phyloP scores from a whole-genome alignment of 2,329 filamentous ascomycete genomes.

The Penicillium rolfsii region DNA sequence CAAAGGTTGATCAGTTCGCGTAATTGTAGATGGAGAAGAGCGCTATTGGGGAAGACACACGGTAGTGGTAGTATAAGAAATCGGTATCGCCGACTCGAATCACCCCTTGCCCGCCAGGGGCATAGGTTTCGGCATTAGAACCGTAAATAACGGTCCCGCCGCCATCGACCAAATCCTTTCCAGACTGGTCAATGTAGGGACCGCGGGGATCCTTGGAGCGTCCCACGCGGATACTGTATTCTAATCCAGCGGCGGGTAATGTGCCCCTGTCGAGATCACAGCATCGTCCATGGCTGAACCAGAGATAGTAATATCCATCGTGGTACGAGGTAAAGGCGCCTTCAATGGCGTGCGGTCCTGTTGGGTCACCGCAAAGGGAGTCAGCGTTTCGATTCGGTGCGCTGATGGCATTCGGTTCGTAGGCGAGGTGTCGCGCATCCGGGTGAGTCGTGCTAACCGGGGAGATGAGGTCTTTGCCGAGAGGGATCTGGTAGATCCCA shows the following conservation, averaged over 20 bases:
- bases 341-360: conserved; percentile 38
- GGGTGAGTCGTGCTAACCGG: conserved; percentile 25
- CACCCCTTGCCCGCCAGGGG: conserved; percentile 67
- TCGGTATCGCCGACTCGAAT: conserved; percentile 50
- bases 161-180: conserved; percentile 56
- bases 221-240: conserved; percentile 69
- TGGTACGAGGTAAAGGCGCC: conserved; percentile 37
- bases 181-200: conserved; percentile 59
- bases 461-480: conserved; percentile 41
- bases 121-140: conserved; percentile 64
- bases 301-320: conserved; percentile 39
- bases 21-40: background rate
- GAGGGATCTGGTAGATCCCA: conserved; percentile 64
- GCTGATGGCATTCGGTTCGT: conserved; percentile 29
- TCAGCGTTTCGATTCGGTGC: conserved; percentile 27
- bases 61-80: conserved; percentile 42
- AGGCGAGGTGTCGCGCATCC: conserved; percentile 36
- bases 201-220: conserved; percentile 57
- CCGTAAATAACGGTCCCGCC: conserved; percentile 65
- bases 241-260: conserved; percentile 56
- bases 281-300: conserved; percentile 41
- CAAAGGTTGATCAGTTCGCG: conserved; percentile 8
- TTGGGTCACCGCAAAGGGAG: conserved; percentile 35
- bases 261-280: conserved; percentile 34
- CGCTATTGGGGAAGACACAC: conserved; percentile 25